These are phyloP conservation scores for Fusarium nematophilum DNA, from an alignment of 2,329 filamentous ascomycete genomes.

Conservation along the genomic window DNA sequence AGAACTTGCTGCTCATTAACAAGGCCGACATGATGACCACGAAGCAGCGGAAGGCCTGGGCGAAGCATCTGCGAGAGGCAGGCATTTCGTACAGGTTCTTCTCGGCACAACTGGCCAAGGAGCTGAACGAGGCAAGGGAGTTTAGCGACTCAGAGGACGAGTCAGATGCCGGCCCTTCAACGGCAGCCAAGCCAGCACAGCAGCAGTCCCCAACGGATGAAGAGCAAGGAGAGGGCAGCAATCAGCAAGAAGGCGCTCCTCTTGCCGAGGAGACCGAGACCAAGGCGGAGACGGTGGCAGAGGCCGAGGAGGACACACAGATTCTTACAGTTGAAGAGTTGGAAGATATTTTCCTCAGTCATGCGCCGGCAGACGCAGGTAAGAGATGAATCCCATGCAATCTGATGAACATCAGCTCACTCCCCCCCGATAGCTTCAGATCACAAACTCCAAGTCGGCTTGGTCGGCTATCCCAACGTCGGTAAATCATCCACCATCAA, in stretches of 20 bases:
- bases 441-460: constrained; percentile 85
- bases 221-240: constrained; percentile 42
- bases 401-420: constrained; percentile 17
- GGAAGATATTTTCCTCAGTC: constrained; percentile 85
- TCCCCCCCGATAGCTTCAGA: constrained; percentile 53
- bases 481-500: constrained; percentile 99
- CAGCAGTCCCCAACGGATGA: constrained; percentile 22
- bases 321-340: constrained; percentile 95
- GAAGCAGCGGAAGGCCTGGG: constrained; percentile 85
- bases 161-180: constrained; percentile 37
- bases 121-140: constrained; percentile 80
- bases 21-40: constrained; percentile 99
- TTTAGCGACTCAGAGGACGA: constrained; percentile 59
- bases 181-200: constrained; percentile 39
- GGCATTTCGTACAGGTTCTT: constrained; percentile 96
- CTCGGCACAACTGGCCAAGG: constrained; percentile 91
- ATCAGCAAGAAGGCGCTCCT: constrained; percentile 38
- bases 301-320: constrained; percentile 70
- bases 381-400: constrained; percentile 39
- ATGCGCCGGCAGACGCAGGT: constrained; percentile 68
- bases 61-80: constrained; percentile 82
- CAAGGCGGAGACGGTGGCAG: constrained; percentile 18
- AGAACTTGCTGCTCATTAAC: constrained; percentile 94
- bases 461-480: constrained; percentile 98
- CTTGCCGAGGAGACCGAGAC: constrained; percentile 48